These are phyloP conservation scores for Pleurotus citrinopileatus DNA, from an alignment of 768 basidiomycete species.

Conservation along the genomic window DNA sequence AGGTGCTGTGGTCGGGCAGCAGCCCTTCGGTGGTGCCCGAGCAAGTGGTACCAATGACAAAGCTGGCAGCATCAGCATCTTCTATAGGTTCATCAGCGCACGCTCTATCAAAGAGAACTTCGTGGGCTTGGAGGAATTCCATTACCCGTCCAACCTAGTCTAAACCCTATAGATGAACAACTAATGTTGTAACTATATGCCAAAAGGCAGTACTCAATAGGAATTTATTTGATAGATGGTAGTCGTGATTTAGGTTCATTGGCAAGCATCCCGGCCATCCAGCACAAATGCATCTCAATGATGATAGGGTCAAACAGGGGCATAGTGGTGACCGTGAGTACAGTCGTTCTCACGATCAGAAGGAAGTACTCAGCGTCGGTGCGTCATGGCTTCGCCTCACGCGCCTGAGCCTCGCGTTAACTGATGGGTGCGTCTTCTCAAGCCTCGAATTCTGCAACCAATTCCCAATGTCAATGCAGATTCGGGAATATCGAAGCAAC, in stretches of 20 bases:
- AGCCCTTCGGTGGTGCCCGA: constrained; percentile 95
- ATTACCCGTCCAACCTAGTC: constrained; percentile 85
- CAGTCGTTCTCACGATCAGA: too few relatives aligned
- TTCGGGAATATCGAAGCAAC: constrained; percentile 70
- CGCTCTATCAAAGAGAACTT: constrained; percentile 98
- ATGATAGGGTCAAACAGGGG: too few relatives aligned
- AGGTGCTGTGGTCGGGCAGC: constrained; percentile 95
- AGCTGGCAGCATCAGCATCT: constrained; percentile 75
- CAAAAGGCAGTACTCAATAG: too few relatives aligned
- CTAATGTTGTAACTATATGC: neutral
- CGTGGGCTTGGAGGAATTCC: constrained; percentile 73
- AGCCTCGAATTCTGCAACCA: neutral
- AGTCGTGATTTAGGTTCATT: too few relatives aligned
- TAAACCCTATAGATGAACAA: constrained; percentile 27
- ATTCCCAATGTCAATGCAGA: constrained; percentile 39
- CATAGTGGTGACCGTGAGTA: too few relatives aligned
- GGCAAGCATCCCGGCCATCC: too few relatives aligned
- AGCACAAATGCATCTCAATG: too few relatives aligned
- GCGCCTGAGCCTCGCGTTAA: neutral
- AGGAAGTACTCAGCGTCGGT: too few relatives aligned
- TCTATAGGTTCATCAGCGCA: constrained; percentile 78
- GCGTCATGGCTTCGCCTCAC: too few relatives aligned
- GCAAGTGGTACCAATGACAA: constrained; percentile 98
- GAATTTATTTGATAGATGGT: too few relatives aligned
- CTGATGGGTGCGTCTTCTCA: neutral